Base-by-base conservation (phyloP, 768 basidiomycete genomes). In the Termitomyces sp. region DNA sequence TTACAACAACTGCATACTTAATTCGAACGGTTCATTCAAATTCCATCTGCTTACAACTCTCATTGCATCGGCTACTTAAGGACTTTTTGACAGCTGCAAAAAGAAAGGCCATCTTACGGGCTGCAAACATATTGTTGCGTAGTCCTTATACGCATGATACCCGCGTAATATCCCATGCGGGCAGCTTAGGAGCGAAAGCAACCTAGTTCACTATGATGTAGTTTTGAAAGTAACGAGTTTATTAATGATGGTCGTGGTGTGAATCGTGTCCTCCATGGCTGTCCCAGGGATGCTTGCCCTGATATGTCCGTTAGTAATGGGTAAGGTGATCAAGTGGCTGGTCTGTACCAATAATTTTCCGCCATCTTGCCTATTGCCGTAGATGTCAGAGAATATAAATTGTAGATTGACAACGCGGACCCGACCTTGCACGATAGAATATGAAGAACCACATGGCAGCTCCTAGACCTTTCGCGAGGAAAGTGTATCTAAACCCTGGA, bases 361-460 rank as follows among this genome's bases (percentile, higher is more conserved):
- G 45, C 88, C 90, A 63, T 91, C 90, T 77, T 91, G 81, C 64
- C 90, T 91, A 64, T 38, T 42, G 43, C 13, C 9, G 12, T 30
- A 35, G 38, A 62, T 30, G 53, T 32, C 30, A 50, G 56, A 13
- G 47, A 56, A 52, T 58, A 10, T 16, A 40, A 28, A 26, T 52
- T 33, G 20, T 28, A 40, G 40, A 45, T 44, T 10, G 3, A 51
- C 13, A 43, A 51, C 28, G 12, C n/a, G 18, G 26, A 48, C 79
- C 88, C 68, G 66, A 96, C 94, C 93, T 80, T 62, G 90, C 88
- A 57, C 94, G 86, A 75, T 95, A 97, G 79, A 97, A 96, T 70
- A 97, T 94, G 79, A 94, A 97, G 84, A 96, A 96, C 94, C 94
- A 97, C 94, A 97, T 96, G 26, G 86, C 83, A 35, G 94, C 94